Evolutionary conservation across 139 green algal species (phyloP).

Genomic region (Eudorina sp.): DNA sequence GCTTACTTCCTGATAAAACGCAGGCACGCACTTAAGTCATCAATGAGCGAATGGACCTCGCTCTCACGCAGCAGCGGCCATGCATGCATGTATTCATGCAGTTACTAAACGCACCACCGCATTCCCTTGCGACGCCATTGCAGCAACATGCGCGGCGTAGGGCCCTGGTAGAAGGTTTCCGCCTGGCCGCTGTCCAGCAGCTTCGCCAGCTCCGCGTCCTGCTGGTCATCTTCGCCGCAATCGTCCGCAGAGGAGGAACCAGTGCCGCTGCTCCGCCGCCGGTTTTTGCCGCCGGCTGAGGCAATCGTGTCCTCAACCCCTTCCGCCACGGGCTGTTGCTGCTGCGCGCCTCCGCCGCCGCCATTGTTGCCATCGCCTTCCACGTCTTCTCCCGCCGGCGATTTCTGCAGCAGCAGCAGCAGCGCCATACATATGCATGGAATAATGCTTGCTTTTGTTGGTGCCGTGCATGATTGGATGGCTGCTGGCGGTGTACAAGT

Average conservation of each 20-base stretch:
- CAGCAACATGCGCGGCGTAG: slow-evolving; percentile 15
- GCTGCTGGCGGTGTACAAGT: no score
- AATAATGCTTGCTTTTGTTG: no score
- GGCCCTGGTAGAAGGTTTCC: slow-evolving; percentile 25
- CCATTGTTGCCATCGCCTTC: neutral
- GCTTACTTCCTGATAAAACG: neutral
- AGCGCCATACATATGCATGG: neutral
- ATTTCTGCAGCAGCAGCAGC: neutral
- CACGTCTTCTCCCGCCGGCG: neutral
- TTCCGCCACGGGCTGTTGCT: neutral
- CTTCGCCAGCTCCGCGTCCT: slow-evolving; percentile 5
- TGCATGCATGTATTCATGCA: neutral
- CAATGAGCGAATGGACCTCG: no score
- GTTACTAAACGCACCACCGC: neutral
- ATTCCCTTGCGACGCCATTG: slow-evolving; percentile 30
- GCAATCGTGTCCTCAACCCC: neutral
- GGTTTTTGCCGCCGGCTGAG: neutral
- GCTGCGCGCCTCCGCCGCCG: neutral
- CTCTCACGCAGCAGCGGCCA: no score
- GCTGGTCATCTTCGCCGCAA: slow-evolving; percentile 7
- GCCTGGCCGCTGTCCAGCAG: slow-evolving; percentile 13
- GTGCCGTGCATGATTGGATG: no score
- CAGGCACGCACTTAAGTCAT: no score
- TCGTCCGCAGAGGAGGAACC: slow-evolving; percentile 20
- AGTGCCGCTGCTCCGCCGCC: no score